A percentile compares a stretch with the other conserved stretches of the same genome.
Evolutionary conservation across 2,329 filamentous ascomycete genomes (phyloP).

Genomic region (Ceratocystis alfenasii): DNA sequence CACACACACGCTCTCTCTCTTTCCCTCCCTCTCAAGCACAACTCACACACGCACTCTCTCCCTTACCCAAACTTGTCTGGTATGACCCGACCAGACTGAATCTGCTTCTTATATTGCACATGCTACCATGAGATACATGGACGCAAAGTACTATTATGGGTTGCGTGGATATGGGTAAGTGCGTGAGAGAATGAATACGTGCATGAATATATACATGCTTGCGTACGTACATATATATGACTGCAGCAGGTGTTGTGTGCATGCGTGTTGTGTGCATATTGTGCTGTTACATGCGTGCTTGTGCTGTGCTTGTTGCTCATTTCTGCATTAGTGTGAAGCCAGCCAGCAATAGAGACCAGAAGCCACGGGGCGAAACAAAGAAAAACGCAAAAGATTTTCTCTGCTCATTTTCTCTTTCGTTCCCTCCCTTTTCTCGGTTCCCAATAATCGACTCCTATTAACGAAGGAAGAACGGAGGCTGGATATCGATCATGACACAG

Average conservation of each 20-base stretch:
- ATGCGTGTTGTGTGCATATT: background rate
- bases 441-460: constrained; percentile 1
- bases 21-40: background rate
- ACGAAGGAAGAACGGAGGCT: background rate
- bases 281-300: background rate
- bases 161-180: background rate
- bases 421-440: background rate
- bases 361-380: background rate
- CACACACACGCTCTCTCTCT: background rate
- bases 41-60: background rate
- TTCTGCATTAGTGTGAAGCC: background rate
- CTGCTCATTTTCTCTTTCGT: background rate
- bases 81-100: background rate
- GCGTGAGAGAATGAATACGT: background rate
- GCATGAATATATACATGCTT: background rate
- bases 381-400: background rate
- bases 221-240: background rate
- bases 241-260: background rate
- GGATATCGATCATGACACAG: constrained; percentile 3
- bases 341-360: background rate
- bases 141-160: background rate
- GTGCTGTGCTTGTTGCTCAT: background rate
- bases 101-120: constrained; percentile 4
- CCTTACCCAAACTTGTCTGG: background rate
- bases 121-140: background rate